These are phyloP conservation scores for Calonectria pauciramosa DNA, from an alignment of 2,329 filamentous ascomycete genomes.

Conservation along the genomic window DNA sequence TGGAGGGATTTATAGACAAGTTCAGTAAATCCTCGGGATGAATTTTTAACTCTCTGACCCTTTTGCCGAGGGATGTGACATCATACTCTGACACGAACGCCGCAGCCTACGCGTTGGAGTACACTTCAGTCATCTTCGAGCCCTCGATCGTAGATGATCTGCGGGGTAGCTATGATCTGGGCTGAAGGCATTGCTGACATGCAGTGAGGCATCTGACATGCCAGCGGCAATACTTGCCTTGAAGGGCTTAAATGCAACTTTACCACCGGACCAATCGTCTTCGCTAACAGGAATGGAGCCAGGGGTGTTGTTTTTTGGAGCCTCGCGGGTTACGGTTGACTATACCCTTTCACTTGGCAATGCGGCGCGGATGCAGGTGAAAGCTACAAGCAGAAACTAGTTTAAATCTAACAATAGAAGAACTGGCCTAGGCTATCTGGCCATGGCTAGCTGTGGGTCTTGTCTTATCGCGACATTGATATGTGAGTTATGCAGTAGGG, in stretches of 20 bases:
- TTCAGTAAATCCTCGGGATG: not conserved
- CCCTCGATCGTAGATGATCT: not conserved
- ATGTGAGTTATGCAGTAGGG: not conserved
- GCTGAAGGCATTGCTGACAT: not conserved
- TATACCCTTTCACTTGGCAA: not conserved
- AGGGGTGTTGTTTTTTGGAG: not conserved
- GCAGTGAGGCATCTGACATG: not conserved
- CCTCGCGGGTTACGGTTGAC: not conserved
- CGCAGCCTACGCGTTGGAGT: not conserved
- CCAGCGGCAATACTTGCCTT: not conserved
- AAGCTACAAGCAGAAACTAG: fast-evolving
- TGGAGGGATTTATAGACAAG: too few relatives aligned
- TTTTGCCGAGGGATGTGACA: not conserved
- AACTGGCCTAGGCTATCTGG: not conserved
- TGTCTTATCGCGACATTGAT: not conserved
- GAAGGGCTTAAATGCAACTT: not conserved
- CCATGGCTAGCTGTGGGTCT: not conserved
- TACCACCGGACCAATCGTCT: too few relatives aligned
- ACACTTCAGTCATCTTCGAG: not conserved
- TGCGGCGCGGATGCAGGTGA: not conserved
- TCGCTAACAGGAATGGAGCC: not conserved
- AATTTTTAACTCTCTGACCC: too few relatives aligned
- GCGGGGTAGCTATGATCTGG: not conserved
- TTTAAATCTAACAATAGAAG: not conserved
- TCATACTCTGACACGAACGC: not conserved